Base-by-base conservation (phyloP, 2,329 filamentous ascomycete genomes). In the Colletotrichum cordylinicola region DNA sequence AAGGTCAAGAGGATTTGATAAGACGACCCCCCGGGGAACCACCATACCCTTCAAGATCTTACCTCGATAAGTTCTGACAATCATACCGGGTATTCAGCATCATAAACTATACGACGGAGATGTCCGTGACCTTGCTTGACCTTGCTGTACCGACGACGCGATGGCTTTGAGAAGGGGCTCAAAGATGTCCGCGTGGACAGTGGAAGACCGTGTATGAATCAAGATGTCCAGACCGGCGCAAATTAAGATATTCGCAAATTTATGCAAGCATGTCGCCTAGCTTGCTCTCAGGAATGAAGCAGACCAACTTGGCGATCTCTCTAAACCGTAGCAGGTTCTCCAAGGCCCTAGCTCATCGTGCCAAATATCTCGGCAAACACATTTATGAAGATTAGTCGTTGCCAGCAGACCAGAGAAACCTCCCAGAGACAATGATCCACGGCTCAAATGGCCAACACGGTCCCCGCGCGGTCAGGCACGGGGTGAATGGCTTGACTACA, bases 281-380 rank as follows among this genome's bases (percentile, higher is more conserved):
- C 43, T 52, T 52, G 10, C n/a, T 8, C 12, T 0, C 6, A 21
- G 10, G 10, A 13, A 21, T 1, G 43, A 52, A 52, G 43, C n/a
- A 52, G 43, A 4, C 43, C 43, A 21, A 24, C 12, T 21, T 52
- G 43, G n/a, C 21, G n/a, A 13, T 52, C 43, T 21, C 10, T 8
- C 2, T 8, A 21, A 21, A 48, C 6, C 21, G 43, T 0, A 48
- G 43, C 43, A 13, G 13, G 43, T 0, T 21, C 0, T 13, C 43
- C 4, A 2, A 21, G n/a, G n/a, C 2, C n/a, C n/a, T 8, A 1
- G n/a, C 43, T 4, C n/a, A 21, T 4, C 43, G 1, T 13, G n/a
- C 4, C 43, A 21, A 4, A 24, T 21, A 52, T 21, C n/a, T 21
- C n/a, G n/a, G 2, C 12, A 1, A 21, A 24, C 2, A 21, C n/a